A percentile compares a stretch with the other conserved stretches of the same genome.
Evolutionary conservation across 2,329 filamentous ascomycete genomes (phyloP).

Genomic region (Ophidiomyces ophidiicola): DNA sequence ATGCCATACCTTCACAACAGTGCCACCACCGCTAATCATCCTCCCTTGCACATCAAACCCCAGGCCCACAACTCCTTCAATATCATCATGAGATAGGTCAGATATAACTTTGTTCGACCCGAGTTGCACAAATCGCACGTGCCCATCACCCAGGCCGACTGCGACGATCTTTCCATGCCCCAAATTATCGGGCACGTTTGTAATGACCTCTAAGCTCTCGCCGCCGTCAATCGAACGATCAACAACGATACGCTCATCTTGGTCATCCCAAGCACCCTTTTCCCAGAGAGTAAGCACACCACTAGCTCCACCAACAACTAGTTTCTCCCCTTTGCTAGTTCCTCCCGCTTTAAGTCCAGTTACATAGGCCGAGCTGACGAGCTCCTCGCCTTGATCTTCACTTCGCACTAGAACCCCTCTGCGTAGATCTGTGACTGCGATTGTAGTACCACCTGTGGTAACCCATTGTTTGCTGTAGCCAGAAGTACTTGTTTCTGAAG

Average conservation of each 20-base stretch:
- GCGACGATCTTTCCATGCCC: conserved; percentile 55
- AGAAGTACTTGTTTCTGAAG: conserved; percentile 67
- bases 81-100: conserved; percentile 64
- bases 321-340: conserved; percentile 58
- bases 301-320: conserved; percentile 63
- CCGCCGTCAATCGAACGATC: conserved; percentile 50
- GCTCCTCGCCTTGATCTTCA: conserved; percentile 88
- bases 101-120: conserved; percentile 58
- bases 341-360: conserved; percentile 57
- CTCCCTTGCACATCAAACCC: conserved; percentile 75
- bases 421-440: conserved; percentile 80
- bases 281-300: conserved; percentile 91
- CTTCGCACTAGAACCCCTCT: conserved; percentile 76
- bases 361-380: conserved; percentile 70
- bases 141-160: conserved; percentile 71
- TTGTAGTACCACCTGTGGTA: conserved; percentile 78
- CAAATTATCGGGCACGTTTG: conserved; percentile 57
- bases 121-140: conserved; percentile 63
- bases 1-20: conserved; percentile 79
- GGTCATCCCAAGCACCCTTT: conserved; percentile 86
- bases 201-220: conserved; percentile 71
- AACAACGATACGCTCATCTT: conserved; percentile 76
- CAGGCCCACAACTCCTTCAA: conserved; percentile 71
- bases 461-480: conserved; percentile 92
- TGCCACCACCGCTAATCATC: conserved; percentile 80